phyloP scores from a whole-genome alignment of 2,329 filamentous ascomycete genomes.

The Sporothrix phasma region DNA sequence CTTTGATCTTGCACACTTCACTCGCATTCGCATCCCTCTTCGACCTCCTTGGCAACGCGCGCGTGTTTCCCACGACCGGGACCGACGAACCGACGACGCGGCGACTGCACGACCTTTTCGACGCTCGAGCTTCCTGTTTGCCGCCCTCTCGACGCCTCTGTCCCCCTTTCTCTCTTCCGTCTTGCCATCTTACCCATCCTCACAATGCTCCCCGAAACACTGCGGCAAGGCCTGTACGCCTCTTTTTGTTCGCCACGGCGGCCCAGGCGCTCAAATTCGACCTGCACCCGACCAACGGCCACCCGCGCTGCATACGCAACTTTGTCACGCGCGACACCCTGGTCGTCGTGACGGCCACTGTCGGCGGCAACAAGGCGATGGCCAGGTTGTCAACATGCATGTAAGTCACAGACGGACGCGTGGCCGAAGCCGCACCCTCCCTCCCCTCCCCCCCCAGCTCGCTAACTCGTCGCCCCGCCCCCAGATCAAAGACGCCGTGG shows the following conservation, averaged over 20 bases:
- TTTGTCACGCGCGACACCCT: conserved; percentile 87
- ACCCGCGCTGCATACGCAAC: conserved; percentile 89
- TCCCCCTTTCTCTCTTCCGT: neutral
- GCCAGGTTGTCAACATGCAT: conserved; percentile 88
- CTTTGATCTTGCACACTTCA: too few relatives aligned
- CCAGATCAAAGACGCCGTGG: conserved; percentile 88
- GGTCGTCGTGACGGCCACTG: conserved; percentile 86
- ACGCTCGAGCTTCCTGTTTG: neutral
- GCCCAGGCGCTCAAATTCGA: conserved; percentile 84
- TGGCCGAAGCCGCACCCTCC: neutral
- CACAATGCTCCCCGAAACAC: conserved; percentile 29
- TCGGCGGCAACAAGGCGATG: conserved; percentile 79
- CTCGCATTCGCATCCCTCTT: neutral
- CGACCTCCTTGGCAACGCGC: neutral
- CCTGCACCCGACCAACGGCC: conserved; percentile 55
- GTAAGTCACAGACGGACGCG: conserved; percentile 41
- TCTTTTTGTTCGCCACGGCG: conserved; percentile 45
- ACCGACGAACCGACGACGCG: neutral
- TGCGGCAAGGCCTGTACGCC: conserved; percentile 49
- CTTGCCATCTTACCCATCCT: neutral
- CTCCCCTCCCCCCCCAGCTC: neutral
- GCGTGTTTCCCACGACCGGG: neutral
- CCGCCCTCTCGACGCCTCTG: neutral
- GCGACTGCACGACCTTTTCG: neutral
- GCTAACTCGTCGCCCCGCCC: conserved; percentile 35